Conservation (phyloP, 306 rosid species). For the Pterocarpus santalinus region DNA sequence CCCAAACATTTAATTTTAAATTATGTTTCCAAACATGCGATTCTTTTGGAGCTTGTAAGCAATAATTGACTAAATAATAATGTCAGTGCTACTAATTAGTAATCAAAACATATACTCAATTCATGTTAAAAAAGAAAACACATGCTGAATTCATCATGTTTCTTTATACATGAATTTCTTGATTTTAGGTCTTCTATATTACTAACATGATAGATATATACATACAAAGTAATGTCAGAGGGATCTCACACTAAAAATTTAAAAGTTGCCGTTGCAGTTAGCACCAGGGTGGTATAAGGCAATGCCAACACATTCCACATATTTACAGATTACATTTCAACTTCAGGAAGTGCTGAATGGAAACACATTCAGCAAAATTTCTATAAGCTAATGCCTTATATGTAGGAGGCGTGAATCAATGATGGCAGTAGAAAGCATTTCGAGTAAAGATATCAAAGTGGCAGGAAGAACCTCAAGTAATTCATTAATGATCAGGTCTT, state of each 20-base stretch:
- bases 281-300: neutral
- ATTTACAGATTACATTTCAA: slow-evolving; percentile 31
- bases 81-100: neutral
- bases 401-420: neutral
- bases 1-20: neutral
- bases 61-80: neutral
- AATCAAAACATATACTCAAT: neutral
- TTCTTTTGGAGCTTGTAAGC: neutral
- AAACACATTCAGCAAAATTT: neutral
- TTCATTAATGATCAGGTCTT: slow-evolving; percentile 15
- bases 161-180: neutral
- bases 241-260: neutral
- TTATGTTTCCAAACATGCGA: neutral
- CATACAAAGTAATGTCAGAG: neutral
- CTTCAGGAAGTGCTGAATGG: slow-evolving; percentile 20
- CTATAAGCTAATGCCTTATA: slow-evolving; percentile 1
- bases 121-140: neutral
- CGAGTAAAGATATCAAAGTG: slow-evolving; percentile 18
- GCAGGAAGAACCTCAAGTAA: neutral
- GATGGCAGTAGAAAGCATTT: slow-evolving; percentile 7
- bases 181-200: neutral
- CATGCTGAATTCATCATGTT: neutral
- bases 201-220: neutral
- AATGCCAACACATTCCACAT: slow-evolving; percentile 1
- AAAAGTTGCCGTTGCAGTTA: slow-evolving; percentile 6